phyloP scores from a whole-genome alignment of 1,284 basidiomycete genomes.

The Pisolithus thermaeus region DNA sequence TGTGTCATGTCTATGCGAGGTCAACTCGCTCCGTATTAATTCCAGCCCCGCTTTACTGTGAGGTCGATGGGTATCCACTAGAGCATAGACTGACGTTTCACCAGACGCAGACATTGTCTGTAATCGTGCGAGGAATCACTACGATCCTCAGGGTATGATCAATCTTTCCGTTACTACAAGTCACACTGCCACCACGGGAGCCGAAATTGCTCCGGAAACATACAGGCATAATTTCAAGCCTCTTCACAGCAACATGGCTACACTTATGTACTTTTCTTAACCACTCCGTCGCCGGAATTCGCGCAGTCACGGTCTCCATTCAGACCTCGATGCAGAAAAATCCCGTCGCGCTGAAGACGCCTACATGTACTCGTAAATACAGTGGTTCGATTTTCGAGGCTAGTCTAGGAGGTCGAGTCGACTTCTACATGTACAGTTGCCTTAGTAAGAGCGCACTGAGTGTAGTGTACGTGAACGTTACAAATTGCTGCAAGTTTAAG shows the following conservation, averaged over 20 bases:
- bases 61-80: slow-evolving; percentile 19
- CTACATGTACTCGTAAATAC: no score
- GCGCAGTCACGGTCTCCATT: no score
- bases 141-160: slow-evolving; percentile 53
- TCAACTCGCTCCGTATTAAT: slow-evolving; percentile 81
- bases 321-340: no score
- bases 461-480: no score
- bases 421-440: no score
- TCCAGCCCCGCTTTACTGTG: slow-evolving; percentile 79
- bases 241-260: slow-evolving; percentile 42
- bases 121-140: slow-evolving; percentile 73
- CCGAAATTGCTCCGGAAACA: slow-evolving; percentile 41
- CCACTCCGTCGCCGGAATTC: background rate
- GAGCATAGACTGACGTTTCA: slow-evolving; percentile 2
- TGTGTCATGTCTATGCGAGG: slow-evolving; percentile 79
- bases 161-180: slow-evolving; percentile 50
- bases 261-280: slow-evolving; percentile 64
- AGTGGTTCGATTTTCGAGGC: no score
- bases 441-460: no score
- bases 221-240: slow-evolving; percentile 54
- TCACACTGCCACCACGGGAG: slow-evolving; percentile 36
- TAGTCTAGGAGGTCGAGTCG: no score
- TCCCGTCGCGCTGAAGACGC: no score
- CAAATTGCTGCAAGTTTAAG: no score
- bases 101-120: slow-evolving; percentile 82